Evolutionary conservation across 2,329 filamentous ascomycete genomes (phyloP), one percentile per base, ranked within the genome.

Genomic region (Talaromyces sp.): DNA sequence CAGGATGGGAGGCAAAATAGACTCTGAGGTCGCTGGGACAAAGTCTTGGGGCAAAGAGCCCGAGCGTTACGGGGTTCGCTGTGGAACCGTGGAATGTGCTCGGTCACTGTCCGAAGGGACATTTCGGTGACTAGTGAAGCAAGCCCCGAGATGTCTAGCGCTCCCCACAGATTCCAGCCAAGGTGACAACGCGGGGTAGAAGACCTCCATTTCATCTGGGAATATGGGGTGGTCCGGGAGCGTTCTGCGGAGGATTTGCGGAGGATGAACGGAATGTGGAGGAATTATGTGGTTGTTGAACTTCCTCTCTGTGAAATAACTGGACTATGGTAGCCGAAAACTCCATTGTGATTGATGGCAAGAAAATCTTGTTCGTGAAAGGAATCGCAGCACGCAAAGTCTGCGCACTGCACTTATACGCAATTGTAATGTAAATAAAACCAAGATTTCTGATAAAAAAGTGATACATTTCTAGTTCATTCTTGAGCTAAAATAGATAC

Each of bases 131-230:
- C 49, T 56, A 35, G 22, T 43, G 39, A 43, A 56, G 49, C 49
- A 62, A 54, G 60, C 60, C 47, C 60, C 60, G 49, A 62, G 37
- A 45, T 31, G 47, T 35, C n/a, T 56, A 56, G 60, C 31, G 60
- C 35, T 52, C 43, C 59, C 59, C 59, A 33, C 59, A 61, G 31
- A 61, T 52, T 52, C 31, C 9, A 37, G 11, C 3, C n/a, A 52
- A 39, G n/a, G 11, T 16, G 16, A n/a, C 60, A 33, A 49, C 60
- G 49, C 47, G 49, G 58, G 27, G 58, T 22, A 54, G 19, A 52
- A 39, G 19, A 31, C 43, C 13, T 60, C n/a, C 14, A 0, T 50
- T 50, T 39, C 2, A 4, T n/a, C n/a, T 50, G 45, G 43, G 59
- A 13, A 50, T 1, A 50, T 1, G 13, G 8, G 10, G 11, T 52